These are phyloP conservation scores for Solanum paucissectum DNA, from an alignment of 257 asterid species.

Conservation along the genomic window DNA sequence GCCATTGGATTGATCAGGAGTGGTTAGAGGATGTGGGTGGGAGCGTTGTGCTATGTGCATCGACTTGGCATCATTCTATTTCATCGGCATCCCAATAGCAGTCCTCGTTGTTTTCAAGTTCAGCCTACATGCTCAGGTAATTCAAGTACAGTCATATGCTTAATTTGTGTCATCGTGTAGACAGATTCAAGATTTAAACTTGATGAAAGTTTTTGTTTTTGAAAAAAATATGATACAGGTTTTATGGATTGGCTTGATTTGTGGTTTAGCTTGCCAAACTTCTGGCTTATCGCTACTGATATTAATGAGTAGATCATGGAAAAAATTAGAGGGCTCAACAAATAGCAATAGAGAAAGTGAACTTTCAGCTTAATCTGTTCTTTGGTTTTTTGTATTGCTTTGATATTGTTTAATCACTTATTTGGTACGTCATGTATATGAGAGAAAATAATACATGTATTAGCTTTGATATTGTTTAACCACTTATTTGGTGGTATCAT, in stretches of 20 bases:
- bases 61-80: slow-evolving; percentile 46
- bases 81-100: slow-evolving; percentile 57
- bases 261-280: slow-evolving; percentile 48
- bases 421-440: background rate
- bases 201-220: background rate
- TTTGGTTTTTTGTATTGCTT: too few species aligned
- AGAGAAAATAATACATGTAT: background rate
- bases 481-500: background rate
- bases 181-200: background rate
- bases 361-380: background rate
- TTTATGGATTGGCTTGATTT: slow-evolving; percentile 60
- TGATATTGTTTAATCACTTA: too few species aligned
- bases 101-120: slow-evolving; percentile 44
- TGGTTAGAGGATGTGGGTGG: slow-evolving; percentile 73
- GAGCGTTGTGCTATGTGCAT: slow-evolving; percentile 51
- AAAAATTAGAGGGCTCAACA: background rate
- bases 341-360: background rate
- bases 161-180: background rate
- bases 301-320: background rate
- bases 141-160: background rate
- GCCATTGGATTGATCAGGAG: slow-evolving; percentile 28
- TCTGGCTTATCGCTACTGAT: slow-evolving; percentile 40
- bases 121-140: slow-evolving; percentile 44
- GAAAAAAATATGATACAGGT: slow-evolving; percentile 26
- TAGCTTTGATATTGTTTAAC: background rate